These are phyloP conservation scores for Euphorbia peplus DNA, from an alignment of 345 rosid species.

Conservation along the genomic window DNA sequence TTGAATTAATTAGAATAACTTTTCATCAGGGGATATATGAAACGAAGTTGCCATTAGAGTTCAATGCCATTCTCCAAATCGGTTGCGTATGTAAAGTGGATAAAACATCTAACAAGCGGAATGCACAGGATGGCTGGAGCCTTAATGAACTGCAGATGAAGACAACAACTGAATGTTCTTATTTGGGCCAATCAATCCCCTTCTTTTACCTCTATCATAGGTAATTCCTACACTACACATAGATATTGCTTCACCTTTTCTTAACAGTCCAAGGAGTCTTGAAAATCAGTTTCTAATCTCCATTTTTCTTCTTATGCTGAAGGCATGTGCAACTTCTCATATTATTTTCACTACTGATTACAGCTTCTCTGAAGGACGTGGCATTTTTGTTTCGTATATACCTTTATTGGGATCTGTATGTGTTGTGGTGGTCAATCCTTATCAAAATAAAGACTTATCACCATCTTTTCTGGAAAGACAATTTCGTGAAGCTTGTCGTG, in stretches of 20 bases:
- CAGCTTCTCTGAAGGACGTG: conserved; percentile 79
- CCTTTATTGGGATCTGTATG: conserved; percentile 46
- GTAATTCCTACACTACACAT: conserved; percentile 31
- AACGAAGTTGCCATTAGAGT: conserved; percentile 72
- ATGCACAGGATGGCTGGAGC: conserved; percentile 77
- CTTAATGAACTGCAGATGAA: conserved; percentile 80
- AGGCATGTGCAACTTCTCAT: neutral
- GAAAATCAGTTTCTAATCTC: neutral
- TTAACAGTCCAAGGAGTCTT: neutral
- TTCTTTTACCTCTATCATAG: conserved; percentile 86
- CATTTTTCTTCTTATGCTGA: neutral
- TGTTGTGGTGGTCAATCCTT: conserved; percentile 73
- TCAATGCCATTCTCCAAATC: conserved; percentile 73
- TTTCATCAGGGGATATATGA: conserved; percentile 84
- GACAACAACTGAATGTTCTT: conserved; percentile 83
- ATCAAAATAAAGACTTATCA: conserved; percentile 58
- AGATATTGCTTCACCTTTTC: conserved; percentile 12
- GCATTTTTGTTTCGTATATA: conserved; percentile 61
- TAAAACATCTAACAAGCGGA: conserved; percentile 58
- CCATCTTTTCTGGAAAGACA: conserved; percentile 73
- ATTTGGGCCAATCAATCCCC: conserved; percentile 71
- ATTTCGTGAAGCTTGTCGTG: conserved; percentile 79
- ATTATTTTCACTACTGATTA: conserved; percentile 13
- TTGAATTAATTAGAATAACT: conserved; percentile 16
- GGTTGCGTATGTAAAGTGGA: conserved; percentile 95